Conservation (phyloP, 352 stramenopile species). For the Globisporangium lucens region DNA sequence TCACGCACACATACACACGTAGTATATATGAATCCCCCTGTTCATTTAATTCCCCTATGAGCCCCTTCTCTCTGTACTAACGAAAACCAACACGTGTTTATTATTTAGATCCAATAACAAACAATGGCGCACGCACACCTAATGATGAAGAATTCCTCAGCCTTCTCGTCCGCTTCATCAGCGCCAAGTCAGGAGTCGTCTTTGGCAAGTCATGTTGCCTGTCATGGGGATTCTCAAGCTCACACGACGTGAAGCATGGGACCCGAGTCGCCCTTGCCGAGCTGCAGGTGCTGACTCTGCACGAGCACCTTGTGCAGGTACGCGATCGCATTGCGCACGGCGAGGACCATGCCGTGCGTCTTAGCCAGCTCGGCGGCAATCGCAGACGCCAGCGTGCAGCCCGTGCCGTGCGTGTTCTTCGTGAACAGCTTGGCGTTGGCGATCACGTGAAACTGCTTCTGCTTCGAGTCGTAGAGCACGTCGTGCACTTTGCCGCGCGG, state of each 20-base stretch:
- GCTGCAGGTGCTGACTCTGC: constrained; percentile 28
- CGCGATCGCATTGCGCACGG: constrained; percentile 31
- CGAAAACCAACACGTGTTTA: background rate
- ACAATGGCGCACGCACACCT: background rate
- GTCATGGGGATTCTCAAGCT: background rate
- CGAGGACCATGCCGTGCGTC: constrained; percentile 30
- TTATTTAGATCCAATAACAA: constrained; percentile 11
- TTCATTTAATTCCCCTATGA: background rate
- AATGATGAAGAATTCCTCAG: background rate
- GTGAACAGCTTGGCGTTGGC: constrained; percentile 34
- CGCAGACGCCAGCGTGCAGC: constrained; percentile 91
- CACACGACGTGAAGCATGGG: constrained; percentile 48
- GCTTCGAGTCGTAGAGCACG: constrained; percentile 31
- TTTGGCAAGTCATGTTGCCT: background rate
- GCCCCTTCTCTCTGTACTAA: background rate
- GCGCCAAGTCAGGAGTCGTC: background rate
- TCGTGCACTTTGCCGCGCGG: constrained; percentile 24
- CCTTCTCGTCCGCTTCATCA: background rate
- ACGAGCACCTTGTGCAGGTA: constrained; percentile 44
- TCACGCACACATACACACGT: background rate
- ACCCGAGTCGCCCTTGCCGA: constrained; percentile 34
- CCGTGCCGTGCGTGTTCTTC: constrained; percentile 78
- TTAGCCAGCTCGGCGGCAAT: constrained; percentile 88
- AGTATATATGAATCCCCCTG: background rate
- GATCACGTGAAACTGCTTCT: constrained; percentile 29